Conservation (phyloP, 805 yeast species). For the Saccharomyces jurei region DNA sequence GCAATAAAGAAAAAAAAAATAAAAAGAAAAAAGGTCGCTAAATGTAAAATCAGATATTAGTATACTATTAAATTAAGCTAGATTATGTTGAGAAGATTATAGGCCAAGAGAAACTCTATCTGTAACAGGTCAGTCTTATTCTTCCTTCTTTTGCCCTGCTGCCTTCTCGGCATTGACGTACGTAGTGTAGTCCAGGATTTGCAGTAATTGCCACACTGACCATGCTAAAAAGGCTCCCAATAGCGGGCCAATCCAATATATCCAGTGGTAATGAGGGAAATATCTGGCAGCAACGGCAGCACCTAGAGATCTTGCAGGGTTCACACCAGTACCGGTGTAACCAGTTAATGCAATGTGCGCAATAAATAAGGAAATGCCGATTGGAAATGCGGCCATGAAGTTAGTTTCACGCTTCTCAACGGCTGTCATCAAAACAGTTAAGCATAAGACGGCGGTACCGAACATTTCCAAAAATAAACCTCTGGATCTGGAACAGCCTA, state of each 20-base stretch:
- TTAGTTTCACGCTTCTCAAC: slow-evolving; percentile 75
- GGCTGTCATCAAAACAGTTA: slow-evolving; percentile 73
- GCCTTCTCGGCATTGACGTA: slow-evolving; percentile 17
- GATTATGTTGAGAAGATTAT: background rate
- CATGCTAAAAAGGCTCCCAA: slow-evolving; percentile 63
- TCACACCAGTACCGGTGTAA: slow-evolving; percentile 86
- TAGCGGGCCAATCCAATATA: slow-evolving; percentile 86
- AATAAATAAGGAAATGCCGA: slow-evolving; percentile 73
- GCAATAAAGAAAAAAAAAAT: background rate
- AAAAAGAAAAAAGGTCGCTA: background rate
- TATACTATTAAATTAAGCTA: background rate
- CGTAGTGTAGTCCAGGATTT: slow-evolving; percentile 58
- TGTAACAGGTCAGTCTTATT: background rate
- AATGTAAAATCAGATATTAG: background rate
- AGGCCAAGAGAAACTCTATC: background rate
- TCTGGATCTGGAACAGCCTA: slow-evolving; percentile 61
- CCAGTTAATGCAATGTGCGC: slow-evolving; percentile 75
- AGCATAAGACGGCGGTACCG: slow-evolving; percentile 64
- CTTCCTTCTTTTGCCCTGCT: background rate
- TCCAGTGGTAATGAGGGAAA: slow-evolving; percentile 84
- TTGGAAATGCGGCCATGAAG: slow-evolving; percentile 71
- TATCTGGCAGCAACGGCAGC: slow-evolving; percentile 64
- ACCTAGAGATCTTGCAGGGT: slow-evolving; percentile 86
- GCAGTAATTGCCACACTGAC: slow-evolving; percentile 59
- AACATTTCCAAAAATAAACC: slow-evolving; percentile 79